Evolutionary conservation across 257 asterid genomes (phyloP).

Genomic region (Nicotiana tomentosiformis): DNA sequence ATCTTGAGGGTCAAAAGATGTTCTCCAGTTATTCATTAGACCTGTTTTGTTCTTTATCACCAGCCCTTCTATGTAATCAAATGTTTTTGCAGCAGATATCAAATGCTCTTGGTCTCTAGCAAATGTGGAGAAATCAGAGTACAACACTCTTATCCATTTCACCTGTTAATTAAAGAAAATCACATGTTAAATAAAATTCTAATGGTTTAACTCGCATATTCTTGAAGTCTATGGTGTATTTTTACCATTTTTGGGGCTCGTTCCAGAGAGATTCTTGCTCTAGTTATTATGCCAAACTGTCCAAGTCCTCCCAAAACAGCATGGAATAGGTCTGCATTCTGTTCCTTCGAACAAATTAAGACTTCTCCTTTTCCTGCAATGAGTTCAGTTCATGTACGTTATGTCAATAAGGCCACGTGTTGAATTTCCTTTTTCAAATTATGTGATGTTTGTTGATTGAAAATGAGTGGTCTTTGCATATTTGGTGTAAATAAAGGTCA

Average conservation of each 20-base stretch:
- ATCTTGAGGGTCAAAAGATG: constrained; percentile 61
- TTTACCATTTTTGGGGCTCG: constrained; percentile 86
- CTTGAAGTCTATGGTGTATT: neutral
- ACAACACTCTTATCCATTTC: constrained; percentile 82
- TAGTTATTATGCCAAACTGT: constrained; percentile 83
- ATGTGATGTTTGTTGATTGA: neutral
- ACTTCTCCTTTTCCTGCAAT: constrained; percentile 85
- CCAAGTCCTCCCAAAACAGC: constrained; percentile 93
- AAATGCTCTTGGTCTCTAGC: constrained; percentile 67
- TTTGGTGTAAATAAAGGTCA: neutral
- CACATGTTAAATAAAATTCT: neutral
- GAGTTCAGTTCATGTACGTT: neutral
- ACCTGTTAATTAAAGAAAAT: constrained; percentile 44
- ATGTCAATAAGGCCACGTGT: neutral
- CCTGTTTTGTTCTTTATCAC: constrained; percentile 69
- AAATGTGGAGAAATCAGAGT: constrained; percentile 68
- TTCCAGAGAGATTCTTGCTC: constrained; percentile 77
- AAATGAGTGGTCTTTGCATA: neutral
- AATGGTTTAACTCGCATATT: neutral
- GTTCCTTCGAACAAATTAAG: constrained; percentile 60
- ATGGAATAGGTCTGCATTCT: constrained; percentile 80
- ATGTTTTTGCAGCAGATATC: constrained; percentile 51
- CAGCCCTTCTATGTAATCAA: constrained; percentile 83
- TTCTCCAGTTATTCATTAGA: constrained; percentile 70
- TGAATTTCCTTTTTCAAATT: neutral